These are phyloP conservation scores for Potentilla sterilis DNA, from an alignment of 306 rosid genomes.

Conservation along the genomic window DNA sequence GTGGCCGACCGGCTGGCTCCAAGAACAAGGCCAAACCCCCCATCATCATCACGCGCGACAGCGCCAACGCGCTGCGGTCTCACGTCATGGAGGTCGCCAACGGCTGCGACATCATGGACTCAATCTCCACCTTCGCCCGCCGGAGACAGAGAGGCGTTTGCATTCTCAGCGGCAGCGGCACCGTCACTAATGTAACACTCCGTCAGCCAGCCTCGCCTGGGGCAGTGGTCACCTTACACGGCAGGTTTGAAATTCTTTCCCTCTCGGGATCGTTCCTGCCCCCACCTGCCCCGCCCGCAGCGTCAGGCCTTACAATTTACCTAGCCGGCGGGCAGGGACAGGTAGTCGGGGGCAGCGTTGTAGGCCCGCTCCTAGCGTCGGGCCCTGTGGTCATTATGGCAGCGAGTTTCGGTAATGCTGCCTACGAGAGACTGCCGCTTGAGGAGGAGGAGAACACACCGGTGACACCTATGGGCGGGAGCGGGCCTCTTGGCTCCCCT, in stretches of 20 bases:
- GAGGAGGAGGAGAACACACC: slow-evolving; percentile 62
- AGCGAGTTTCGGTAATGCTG: slow-evolving; percentile 92
- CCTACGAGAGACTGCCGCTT: slow-evolving; percentile 84
- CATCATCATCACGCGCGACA: slow-evolving; percentile 80
- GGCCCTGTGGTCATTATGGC: slow-evolving; percentile 92
- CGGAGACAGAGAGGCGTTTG: slow-evolving; percentile 81
- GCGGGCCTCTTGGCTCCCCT: slow-evolving; percentile 57
- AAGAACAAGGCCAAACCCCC: slow-evolving; percentile 94
- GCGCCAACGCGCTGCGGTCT: slow-evolving; percentile 87
- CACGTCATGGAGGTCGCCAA: slow-evolving; percentile 84
- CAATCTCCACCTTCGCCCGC: slow-evolving; percentile 64
- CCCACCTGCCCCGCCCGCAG: slow-evolving; percentile 81
- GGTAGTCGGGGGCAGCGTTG: slow-evolving; percentile 85
- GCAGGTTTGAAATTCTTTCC: slow-evolving; percentile 83
- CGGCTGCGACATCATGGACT: slow-evolving; percentile 80
- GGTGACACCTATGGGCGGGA: slow-evolving; percentile 28
- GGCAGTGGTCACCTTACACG: slow-evolving; percentile 79
- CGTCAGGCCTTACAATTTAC: slow-evolving; percentile 74
- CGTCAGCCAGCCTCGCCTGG: slow-evolving; percentile 84
- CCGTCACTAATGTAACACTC: slow-evolving; percentile 82
- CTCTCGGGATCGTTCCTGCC: slow-evolving; percentile 85
- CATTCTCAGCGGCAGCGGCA: slow-evolving; percentile 78
- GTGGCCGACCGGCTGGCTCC: slow-evolving; percentile 87
- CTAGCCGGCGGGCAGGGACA: slow-evolving; percentile 91
- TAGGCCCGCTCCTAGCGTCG: slow-evolving; percentile 68